phyloP scores from a whole-genome alignment of 2,329 filamentous ascomycete species.

The Botryotinia globosa region DNA sequence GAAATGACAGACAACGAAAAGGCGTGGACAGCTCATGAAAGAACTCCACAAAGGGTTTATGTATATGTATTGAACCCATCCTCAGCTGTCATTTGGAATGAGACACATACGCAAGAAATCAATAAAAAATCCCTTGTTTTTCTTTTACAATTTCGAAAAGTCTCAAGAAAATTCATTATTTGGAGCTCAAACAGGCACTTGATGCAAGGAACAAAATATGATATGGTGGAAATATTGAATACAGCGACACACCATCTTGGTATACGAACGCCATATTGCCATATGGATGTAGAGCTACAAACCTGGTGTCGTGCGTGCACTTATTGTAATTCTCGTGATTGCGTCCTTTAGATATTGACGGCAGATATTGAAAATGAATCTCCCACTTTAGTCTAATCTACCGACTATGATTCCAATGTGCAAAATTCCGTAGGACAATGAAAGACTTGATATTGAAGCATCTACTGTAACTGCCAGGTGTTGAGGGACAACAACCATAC shows the following conservation, averaged over 20 bases:
- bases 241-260: neutral
- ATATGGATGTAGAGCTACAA: neutral
- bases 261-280: neutral
- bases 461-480: neutral
- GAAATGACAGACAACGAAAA: neutral
- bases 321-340: neutral
- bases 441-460: neutral
- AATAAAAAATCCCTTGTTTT: slow-evolving; percentile 3
- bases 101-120: slow-evolving; percentile 1
- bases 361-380: neutral
- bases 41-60: neutral
- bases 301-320: neutral
- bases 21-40: neutral
- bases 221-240: neutral
- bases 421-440: neutral
- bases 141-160: neutral
- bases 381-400: neutral
- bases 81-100: neutral
- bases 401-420: neutral
- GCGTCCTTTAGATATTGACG: neutral
- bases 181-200: neutral
- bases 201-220: slow-evolving; percentile 2
- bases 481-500: neutral
- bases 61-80: neutral
- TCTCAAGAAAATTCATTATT: neutral